Percentiles rank a stretch among this genome's conserved stretches.
These are phyloP conservation scores for Rhizophagus prolifer DNA, from an alignment of 192 early-diverging fungal species.

Conservation along the genomic window DNA sequence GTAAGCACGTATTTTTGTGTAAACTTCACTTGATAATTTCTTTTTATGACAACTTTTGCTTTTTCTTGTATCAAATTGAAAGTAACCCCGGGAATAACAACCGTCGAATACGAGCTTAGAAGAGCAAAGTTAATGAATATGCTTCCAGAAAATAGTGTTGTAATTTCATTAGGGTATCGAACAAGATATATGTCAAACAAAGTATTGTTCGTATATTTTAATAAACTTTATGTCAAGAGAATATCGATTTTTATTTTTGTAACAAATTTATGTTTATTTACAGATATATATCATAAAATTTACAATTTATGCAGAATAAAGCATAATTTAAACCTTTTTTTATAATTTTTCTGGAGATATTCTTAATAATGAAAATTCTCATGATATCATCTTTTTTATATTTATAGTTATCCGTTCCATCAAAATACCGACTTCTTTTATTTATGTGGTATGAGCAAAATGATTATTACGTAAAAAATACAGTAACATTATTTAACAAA, in stretches of 20 bases:
- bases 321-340: not conserved
- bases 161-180: conserved; percentile 70
- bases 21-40: too few relatives aligned
- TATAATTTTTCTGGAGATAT: too few relatives aligned
- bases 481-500: not conserved
- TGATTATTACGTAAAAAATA: not conserved
- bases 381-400: not conserved
- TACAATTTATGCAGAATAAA: not conserved
- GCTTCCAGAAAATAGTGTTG: conserved; percentile 65
- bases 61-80: conserved; percentile 16
- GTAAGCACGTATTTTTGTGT: conserved; percentile 39
- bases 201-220: conserved; percentile 66
- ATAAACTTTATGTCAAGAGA: not conserved
- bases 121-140: conserved; percentile 61
- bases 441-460: conserved; percentile 50
- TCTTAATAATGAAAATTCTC: not conserved
- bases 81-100: conserved; percentile 78
- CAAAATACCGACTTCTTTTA: conserved; percentile 93
- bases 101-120: conserved; percentile 75
- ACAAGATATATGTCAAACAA: conserved; percentile 85
- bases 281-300: not conserved
- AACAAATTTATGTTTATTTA: not conserved
- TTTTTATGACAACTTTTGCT: not conserved
- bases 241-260: not conserved
- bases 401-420: conserved; percentile 79